Base-by-base conservation (phyloP, 805 yeast species). In the Zygotorulaspora danielsina region DNA sequence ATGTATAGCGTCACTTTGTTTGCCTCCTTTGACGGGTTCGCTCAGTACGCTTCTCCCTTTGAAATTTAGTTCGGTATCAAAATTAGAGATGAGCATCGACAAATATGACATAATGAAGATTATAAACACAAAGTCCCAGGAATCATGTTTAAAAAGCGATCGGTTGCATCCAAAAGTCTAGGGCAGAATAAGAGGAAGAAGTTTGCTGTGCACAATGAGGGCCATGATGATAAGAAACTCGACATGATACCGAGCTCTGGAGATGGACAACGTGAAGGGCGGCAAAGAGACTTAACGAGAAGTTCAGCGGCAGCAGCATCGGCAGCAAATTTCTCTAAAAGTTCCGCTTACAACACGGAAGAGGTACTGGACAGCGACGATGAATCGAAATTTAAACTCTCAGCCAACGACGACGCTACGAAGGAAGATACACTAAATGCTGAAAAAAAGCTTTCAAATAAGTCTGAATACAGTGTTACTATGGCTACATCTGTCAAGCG, bases 141-240 rank as follows among this genome's bases (percentile, higher is more conserved):
- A 6, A 8, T 12, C 5, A 57, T 57, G 62, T 57, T 57, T 39
- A 57, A 53, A 45, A 57, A 54, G 38, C 46, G 62, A 29, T 20
- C 38, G 0, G 39, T 43, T 27, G 40, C 41, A 11, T 19, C 42
- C 7, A 41, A 26, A 21, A 33, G 33, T 10, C 18, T 13, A 12
- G 18, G 10, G 13, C 32, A 31, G 16, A 30, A 33, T 9, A 45
- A 48, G 24, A 48, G 57, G 49, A 41, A 42, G 33, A 53, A 44
- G 34, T 21, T 34, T 25, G 28, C 28, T 15, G 28, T 41, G 13
- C 31, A 26, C 19, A 17, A n/a, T 16, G 31, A 28, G 34, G 20
- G 22, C 13, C 11, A 5, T 24, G 8, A 24, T 7, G 27, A 17
- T 38, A 20, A n/a, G 28, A 22, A n/a, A 11, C 20, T 17, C 18